Conservation (phyloP, 139 green algal genomes). For the Tetraselmis striata region DNA sequence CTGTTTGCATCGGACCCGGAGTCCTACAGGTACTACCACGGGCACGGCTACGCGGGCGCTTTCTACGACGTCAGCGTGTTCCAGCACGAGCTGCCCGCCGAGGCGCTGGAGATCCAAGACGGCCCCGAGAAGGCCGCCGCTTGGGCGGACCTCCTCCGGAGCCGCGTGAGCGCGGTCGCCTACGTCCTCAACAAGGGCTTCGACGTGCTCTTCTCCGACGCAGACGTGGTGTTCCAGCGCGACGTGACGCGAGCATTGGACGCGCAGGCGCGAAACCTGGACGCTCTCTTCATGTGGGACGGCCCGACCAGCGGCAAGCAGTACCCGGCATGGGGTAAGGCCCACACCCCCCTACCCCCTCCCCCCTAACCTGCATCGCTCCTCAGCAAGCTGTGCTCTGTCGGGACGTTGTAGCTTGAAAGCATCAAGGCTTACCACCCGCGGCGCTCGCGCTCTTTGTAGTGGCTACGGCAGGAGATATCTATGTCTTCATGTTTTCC, state of each 20-base stretch:
- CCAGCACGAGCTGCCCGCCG: not conserved
- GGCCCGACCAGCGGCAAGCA: not conserved
- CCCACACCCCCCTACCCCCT: too few relatives aligned
- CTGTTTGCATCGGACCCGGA: not conserved
- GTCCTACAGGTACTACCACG: not conserved
- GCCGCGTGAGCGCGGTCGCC: not conserved
- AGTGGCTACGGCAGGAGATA: too few relatives aligned
- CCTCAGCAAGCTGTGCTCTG: too few relatives aligned
- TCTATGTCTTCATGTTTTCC: too few relatives aligned
- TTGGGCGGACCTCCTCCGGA: not conserved
- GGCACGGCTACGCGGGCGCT: not conserved
- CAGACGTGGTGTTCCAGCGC: not conserved
- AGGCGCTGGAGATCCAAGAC: not conserved
- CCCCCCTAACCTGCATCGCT: too few relatives aligned
- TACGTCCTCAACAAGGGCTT: not conserved
- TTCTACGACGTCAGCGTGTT: not conserved
- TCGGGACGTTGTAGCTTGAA: too few relatives aligned
- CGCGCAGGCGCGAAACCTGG: not conserved
- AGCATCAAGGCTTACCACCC: too few relatives aligned
- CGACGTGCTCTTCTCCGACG: not conserved
- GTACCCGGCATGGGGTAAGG: not conserved
- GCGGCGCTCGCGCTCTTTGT: too few relatives aligned
- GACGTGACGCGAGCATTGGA: not conserved
- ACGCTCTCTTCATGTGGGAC: not conserved
- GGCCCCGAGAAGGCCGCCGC: not conserved